phyloP scores from a whole-genome alignment of 2,329 filamentous ascomycete genomes.

The Penicillium psychrosexuale region DNA sequence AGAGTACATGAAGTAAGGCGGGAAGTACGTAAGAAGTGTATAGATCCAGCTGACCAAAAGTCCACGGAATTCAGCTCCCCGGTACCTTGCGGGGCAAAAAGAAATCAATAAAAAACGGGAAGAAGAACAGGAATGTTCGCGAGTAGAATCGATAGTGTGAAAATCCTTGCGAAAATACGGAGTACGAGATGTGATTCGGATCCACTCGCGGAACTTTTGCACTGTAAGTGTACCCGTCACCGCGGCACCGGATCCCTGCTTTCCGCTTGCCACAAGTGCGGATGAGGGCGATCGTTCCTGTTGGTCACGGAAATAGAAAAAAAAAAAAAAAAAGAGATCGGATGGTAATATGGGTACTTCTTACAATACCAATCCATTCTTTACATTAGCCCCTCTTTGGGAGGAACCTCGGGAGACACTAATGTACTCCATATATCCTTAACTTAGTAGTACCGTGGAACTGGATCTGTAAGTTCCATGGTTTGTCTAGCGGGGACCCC shows the following conservation, averaged over 20 bases:
- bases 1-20: constrained; percentile 4
- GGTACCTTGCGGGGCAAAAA: neutral
- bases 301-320: constrained; percentile 13
- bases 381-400: neutral
- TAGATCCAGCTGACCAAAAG: constrained; percentile 5
- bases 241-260: constrained; percentile 35
- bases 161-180: constrained; percentile 17
- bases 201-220: constrained; percentile 12
- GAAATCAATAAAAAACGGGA: neutral
- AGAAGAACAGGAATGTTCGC: constrained; percentile 13
- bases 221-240: constrained; percentile 34
- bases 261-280: constrained; percentile 30
- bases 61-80: neutral
- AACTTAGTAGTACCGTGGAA: constrained; percentile 12
- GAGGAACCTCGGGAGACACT: neutral
- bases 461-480: constrained; percentile 2
- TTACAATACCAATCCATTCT: neutral
- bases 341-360: neutral
- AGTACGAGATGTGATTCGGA: constrained; percentile 8
- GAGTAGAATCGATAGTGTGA: constrained; percentile 20
- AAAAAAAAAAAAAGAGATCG: neutral
- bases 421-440: constrained; percentile 11
- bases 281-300: constrained; percentile 19
- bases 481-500: constrained; percentile 10
- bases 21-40: constrained; percentile 8